Evolutionary conservation across 345 rosid species (phyloP).

Genomic region (Ailanthus altissimus): DNA sequence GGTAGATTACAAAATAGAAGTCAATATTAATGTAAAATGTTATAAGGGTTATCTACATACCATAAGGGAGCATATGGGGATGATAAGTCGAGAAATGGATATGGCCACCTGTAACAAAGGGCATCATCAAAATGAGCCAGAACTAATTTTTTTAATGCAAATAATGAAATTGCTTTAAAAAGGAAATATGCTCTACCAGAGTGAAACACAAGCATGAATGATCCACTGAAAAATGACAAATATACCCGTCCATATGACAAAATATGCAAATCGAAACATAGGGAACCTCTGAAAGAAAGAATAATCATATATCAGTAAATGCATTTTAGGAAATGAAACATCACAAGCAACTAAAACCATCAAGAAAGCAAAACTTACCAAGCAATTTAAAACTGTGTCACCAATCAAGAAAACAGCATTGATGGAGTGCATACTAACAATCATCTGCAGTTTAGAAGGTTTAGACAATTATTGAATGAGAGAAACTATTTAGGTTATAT

Average conservation of each 20-base stretch:
- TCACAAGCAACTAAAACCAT: background rate
- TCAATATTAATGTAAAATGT: background rate
- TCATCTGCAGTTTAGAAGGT: slow-evolving; percentile 53
- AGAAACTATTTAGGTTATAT: background rate
- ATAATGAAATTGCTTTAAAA: background rate
- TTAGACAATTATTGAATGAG: slow-evolving; percentile 9
- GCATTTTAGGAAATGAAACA: background rate
- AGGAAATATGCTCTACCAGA: slow-evolving; percentile 51
- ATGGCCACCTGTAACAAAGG: slow-evolving; percentile 84
- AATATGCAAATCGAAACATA: slow-evolving; percentile 73
- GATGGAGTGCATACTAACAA: slow-evolving; percentile 75
- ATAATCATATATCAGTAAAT: background rate
- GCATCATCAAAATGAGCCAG: slow-evolving; percentile 9
- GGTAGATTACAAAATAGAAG: background rate
- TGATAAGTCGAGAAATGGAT: slow-evolving; percentile 83
- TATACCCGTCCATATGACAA: slow-evolving; percentile 62
- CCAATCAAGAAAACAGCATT: slow-evolving; percentile 81
- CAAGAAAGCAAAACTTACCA: slow-evolving; percentile 51
- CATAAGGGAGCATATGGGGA: slow-evolving; percentile 73
- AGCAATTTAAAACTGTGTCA: slow-evolving; percentile 63
- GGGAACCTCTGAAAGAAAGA: slow-evolving; percentile 72
- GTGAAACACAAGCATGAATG: slow-evolving; percentile 72
- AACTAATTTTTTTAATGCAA: background rate
- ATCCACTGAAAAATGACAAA: slow-evolving; percentile 91
- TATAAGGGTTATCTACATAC: slow-evolving; percentile 38